Conservation (phyloP, 441 rosid species). For the Brassica hybrid region DNA sequence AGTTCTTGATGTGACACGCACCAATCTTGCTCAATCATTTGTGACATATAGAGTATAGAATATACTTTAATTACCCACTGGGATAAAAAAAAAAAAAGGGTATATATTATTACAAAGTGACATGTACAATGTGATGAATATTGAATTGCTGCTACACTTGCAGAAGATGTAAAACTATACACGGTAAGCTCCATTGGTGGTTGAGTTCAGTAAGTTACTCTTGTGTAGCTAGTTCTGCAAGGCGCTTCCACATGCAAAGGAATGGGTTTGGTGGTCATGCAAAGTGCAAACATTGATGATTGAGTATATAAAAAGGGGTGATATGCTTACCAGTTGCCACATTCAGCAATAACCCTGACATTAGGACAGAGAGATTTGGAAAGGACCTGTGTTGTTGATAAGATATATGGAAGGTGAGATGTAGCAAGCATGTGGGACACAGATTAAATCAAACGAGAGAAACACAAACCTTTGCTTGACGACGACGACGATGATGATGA, state of each 20-base stretch:
- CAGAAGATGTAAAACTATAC: background rate
- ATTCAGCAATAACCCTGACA: conserved; percentile 83
- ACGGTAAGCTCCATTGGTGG: background rate
- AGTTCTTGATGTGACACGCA: too few species aligned
- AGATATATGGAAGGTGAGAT: too few species aligned
- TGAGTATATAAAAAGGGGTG: too few species aligned
- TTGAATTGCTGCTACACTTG: conserved; percentile 24
- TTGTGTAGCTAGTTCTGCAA: conserved; percentile 54
- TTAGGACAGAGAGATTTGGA: conserved; percentile 77
- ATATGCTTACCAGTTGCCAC: too few species aligned
- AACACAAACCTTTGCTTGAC: conserved; percentile 66
- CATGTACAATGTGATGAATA: too few species aligned
- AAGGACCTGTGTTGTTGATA: too few species aligned
- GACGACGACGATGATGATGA: too few species aligned
- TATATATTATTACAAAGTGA: background rate
- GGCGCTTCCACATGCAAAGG: conserved; percentile 77
- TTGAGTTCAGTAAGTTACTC: conserved; percentile 20
- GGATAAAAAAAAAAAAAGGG: background rate
- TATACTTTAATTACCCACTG: background rate
- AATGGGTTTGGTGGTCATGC: conserved; percentile 2
- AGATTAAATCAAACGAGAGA: too few species aligned
- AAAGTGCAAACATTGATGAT: background rate
- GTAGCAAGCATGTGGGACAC: too few species aligned
- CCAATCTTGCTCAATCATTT: too few species aligned
- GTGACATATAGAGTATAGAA: too few species aligned